These are phyloP conservation scores for Rhipidocladum racemiflorum DNA, from an alignment of 176 grass and related monocot species.

Conservation along the genomic window DNA sequence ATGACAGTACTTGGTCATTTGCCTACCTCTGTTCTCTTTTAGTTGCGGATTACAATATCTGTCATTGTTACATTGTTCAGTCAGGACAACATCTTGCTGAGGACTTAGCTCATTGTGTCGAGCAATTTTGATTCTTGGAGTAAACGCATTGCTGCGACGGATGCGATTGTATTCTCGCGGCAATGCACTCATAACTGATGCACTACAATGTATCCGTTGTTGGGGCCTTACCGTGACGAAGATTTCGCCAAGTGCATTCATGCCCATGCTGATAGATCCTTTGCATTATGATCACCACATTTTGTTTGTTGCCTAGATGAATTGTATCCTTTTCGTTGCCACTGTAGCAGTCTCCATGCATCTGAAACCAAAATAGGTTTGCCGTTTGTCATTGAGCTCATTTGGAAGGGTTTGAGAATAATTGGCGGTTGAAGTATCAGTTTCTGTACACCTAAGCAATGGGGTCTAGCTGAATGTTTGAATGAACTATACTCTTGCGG, in stretches of 20 bases:
- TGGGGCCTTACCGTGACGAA: not conserved
- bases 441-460: conserved; percentile 44
- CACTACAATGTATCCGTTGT: not conserved
- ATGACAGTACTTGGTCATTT: not conserved
- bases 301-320: not conserved
- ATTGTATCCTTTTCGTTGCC: not conserved
- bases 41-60: not conserved
- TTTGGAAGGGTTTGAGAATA: conserved; percentile 17
- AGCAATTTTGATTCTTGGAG: not conserved
- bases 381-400: not conserved
- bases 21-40: not conserved
- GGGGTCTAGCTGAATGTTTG: conserved; percentile 19
- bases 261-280: conserved; percentile 12
- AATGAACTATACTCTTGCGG: not conserved
- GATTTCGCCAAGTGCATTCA: not conserved
- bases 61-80: not conserved
- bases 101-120: not conserved
- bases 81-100: conserved; percentile 5
- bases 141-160: not conserved
- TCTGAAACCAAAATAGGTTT: conserved; percentile 2
- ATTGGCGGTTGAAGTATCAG: conserved; percentile 44
- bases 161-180: not conserved
- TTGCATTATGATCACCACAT: not conserved
- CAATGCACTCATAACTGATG: not conserved
- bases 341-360: not conserved